Conservation (phyloP, 1,139 yeast species). For the Hansenula lynferdii region DNA sequence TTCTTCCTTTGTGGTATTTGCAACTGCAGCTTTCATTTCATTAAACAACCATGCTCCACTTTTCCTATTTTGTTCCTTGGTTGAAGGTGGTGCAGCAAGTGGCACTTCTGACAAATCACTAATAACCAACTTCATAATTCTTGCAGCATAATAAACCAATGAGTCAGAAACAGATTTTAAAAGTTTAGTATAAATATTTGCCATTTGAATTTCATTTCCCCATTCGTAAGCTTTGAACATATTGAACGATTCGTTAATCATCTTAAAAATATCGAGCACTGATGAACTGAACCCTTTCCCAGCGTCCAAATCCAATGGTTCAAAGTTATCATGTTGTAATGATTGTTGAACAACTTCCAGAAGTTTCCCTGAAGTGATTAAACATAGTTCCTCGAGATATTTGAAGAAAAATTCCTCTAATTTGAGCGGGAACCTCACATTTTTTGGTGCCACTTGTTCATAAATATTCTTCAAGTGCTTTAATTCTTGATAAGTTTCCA, state of each 20-base stretch:
- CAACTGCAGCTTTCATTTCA: conserved; percentile 42
- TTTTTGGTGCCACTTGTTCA: conserved; percentile 40
- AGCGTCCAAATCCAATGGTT: conserved; percentile 44
- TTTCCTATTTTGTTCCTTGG: conserved; percentile 18
- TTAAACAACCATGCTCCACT: conserved; percentile 39
- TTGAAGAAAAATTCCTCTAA: conserved; percentile 59
- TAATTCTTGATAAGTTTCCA: conserved; percentile 54
- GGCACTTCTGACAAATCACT: conserved; percentile 43
- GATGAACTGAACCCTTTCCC: conserved; percentile 44
- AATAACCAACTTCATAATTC: conserved; percentile 41
- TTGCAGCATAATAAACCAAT: conserved; percentile 46
- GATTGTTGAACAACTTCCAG: conserved; percentile 49
- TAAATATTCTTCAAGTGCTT: conserved; percentile 51
- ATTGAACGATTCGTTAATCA: conserved; percentile 53
- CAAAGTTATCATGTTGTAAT: conserved; percentile 49
- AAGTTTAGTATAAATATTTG: conserved; percentile 52
- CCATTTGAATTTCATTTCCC: conserved; percentile 57
- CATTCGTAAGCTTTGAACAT: conserved; percentile 56
- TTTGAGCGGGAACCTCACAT: conserved; percentile 42
- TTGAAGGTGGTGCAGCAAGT: conserved; percentile 15
- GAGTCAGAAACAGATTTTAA: conserved; percentile 62
- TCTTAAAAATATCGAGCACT: conserved; percentile 61
- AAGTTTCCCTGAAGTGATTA: conserved; percentile 46
- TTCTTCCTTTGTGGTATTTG: conserved; percentile 29
- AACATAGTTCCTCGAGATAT: conserved; percentile 53